Conservation (phyloP, 2,329 filamentous ascomycete species). For the Colletotrichum incanum region DNA sequence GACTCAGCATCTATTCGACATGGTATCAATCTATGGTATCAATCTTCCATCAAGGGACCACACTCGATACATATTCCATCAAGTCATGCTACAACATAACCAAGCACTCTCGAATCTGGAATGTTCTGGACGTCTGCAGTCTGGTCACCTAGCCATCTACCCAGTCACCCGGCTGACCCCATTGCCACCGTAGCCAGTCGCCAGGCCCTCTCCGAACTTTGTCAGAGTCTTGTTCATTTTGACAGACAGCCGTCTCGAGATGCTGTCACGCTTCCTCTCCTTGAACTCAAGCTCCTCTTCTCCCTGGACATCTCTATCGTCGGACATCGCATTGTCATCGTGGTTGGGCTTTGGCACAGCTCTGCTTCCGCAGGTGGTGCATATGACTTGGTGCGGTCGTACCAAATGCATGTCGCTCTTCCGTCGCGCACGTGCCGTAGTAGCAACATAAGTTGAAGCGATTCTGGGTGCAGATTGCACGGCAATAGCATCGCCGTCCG, state of each 20-base stretch:
- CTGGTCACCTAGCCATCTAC: not conserved
- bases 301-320: not conserved
- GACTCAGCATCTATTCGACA: not conserved
- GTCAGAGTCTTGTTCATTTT: constrained; percentile 25
- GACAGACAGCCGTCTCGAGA: constrained; percentile 22
- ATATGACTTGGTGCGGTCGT: constrained; percentile 10
- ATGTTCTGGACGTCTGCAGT: not conserved
- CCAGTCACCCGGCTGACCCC: constrained; percentile 3
- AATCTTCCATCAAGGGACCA: constrained; percentile 3
- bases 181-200: constrained; percentile 17
- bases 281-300: not conserved
- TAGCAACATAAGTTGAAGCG: not conserved
- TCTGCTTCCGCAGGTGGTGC: constrained; percentile 26
- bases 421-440: not conserved
- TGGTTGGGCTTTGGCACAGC: not conserved
- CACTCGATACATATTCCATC: too few relatives aligned
- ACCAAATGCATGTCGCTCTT: constrained; percentile 10
- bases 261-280: constrained; percentile 1
- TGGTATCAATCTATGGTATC: constrained; percentile 17
- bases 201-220: constrained; percentile 8
- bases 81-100: not conserved
- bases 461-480: not conserved
- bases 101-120: not conserved
- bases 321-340: not conserved
- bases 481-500: not conserved